Evolutionary conservation across 495 filamentous ascomycete genomes (phyloP).

Genomic region (Xylaria grammica): DNA sequence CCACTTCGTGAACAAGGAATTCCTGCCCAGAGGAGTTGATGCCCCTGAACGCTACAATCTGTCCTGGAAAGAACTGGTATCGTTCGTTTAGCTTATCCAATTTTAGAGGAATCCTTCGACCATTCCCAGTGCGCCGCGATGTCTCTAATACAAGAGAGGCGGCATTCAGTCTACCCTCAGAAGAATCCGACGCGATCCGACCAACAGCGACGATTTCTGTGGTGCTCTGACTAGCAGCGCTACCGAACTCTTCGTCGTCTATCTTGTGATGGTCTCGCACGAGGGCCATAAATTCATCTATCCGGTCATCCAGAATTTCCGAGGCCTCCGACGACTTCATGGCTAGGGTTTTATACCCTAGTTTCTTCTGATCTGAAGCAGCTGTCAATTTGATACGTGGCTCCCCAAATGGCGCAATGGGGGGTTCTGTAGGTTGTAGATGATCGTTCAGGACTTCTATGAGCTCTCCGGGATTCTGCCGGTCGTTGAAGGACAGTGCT

Average conservation of each 20-base stretch:
- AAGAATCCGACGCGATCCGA: conserved; percentile 83
- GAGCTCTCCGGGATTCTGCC: conserved; percentile 77
- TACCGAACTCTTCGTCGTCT: conserved; percentile 84
- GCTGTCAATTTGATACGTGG: conserved; percentile 80
- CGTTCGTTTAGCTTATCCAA: conserved; percentile 64
- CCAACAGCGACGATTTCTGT: conserved; percentile 89
- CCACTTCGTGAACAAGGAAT: conserved; percentile 78
- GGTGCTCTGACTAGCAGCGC: conserved; percentile 80
- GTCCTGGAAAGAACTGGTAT: conserved; percentile 91
- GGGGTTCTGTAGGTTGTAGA: conserved; percentile 69
- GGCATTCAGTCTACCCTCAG: conserved; percentile 81
- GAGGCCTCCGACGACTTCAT: conserved; percentile 93
- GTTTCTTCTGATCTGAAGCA: conserved; percentile 85
- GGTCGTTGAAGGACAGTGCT: conserved; percentile 67
- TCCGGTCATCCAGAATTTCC: conserved; percentile 91
- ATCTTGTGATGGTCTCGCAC: conserved; percentile 77
- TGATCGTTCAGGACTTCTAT: conserved; percentile 83
- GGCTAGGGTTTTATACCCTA: conserved; percentile 87
- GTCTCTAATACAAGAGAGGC: conserved; percentile 87
- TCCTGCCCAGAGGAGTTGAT: conserved; percentile 85
- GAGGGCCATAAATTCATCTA: conserved; percentile 79
- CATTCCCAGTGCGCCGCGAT: conserved; percentile 82
- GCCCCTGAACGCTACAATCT: conserved; percentile 86
- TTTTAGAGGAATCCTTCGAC: conserved; percentile 78
- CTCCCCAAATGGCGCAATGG: conserved; percentile 72